These are phyloP conservation scores for Alternaria longipes DNA, from an alignment of 2,329 filamentous ascomycete species.

Conservation along the genomic window DNA sequence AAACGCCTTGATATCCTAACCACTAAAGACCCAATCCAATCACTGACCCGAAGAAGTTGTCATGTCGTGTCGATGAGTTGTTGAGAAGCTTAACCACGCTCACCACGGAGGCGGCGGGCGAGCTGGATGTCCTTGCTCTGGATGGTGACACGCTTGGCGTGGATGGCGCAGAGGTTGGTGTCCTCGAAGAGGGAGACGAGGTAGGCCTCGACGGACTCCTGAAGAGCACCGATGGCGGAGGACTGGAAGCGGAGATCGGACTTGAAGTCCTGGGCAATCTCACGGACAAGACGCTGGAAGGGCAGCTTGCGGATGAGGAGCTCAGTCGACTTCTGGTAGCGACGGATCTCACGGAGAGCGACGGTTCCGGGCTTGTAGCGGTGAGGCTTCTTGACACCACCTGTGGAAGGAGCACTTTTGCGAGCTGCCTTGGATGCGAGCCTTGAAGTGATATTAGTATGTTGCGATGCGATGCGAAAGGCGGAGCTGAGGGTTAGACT, in stretches of 20 bases:
- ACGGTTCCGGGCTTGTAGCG: constrained; percentile 71
- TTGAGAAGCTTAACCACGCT: constrained; percentile 58
- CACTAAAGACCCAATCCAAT: constrained; percentile 33
- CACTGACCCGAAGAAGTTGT: constrained; percentile 36
- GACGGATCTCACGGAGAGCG: constrained; percentile 89
- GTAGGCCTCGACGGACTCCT: constrained; percentile 96
- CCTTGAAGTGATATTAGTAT: constrained; percentile 36
- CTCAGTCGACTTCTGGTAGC: constrained; percentile 89
- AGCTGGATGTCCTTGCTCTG: constrained; percentile 98
- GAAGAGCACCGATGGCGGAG: constrained; percentile 89
- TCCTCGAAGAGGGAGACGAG: constrained; percentile 96
- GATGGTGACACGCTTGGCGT: constrained; percentile 95
- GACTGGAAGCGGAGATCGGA: constrained; percentile 91
- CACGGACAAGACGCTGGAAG: constrained; percentile 80
- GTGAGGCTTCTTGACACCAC: constrained; percentile 69
- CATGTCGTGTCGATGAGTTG: constrained; percentile 30
- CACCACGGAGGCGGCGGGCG: constrained; percentile 68
- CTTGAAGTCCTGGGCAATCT: constrained; percentile 73
- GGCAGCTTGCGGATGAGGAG: constrained; percentile 83
- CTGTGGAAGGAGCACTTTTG: constrained; percentile 79
- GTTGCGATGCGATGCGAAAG: neutral
- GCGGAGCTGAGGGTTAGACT: neutral
- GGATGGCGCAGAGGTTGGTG: constrained; percentile 94
- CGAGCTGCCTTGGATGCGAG: constrained; percentile 98
- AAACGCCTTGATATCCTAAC: constrained; percentile 46